Evolutionary conservation across 352 stramenopile genomes (phyloP).

Genomic region (Globisporangium spinosum): DNA sequence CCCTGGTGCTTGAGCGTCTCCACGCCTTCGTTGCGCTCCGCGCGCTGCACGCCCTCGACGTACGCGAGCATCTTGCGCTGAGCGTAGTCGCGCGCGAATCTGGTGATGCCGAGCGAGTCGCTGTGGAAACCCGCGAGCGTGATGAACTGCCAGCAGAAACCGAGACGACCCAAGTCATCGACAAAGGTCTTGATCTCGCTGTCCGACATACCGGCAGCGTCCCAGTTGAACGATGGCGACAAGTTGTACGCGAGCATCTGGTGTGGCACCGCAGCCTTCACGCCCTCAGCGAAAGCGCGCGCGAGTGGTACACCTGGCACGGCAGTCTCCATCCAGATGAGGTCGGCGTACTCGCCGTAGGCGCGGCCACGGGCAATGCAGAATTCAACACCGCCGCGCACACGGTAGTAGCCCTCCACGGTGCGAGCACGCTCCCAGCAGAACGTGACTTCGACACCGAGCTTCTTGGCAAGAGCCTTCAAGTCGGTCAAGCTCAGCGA

Average conservation of each 20-base stretch:
- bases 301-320: constrained; percentile 94
- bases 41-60: constrained; percentile 95
- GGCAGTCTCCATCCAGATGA: constrained; percentile 99
- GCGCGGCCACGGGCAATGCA: constrained; percentile 94
- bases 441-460: constrained; percentile 88
- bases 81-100: constrained; percentile 92
- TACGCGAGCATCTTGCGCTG: constrained; percentile 93
- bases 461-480: constrained; percentile 72
- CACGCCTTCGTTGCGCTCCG: constrained; percentile 92
- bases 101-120: constrained; percentile 94
- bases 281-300: constrained; percentile 91
- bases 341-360: constrained; percentile 94
- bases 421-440: constrained; percentile 95
- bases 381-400: constrained; percentile 95
- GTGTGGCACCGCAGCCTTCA: constrained; percentile 90
- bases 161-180: constrained; percentile 92
- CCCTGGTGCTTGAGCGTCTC: constrained; percentile 98
- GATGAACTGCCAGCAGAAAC: constrained; percentile 99
- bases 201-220: constrained; percentile 95
- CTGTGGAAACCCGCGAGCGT: constrained; percentile 98
- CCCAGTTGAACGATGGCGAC: constrained; percentile 98
- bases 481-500: constrained; percentile 69
- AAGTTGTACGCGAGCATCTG: constrained; percentile 99
- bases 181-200: constrained; percentile 93
- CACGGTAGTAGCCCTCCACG: constrained; percentile 97